Evolutionary conservation across 495 filamentous ascomycete species (phyloP).

Genomic region (Acidomyces sp.): DNA sequence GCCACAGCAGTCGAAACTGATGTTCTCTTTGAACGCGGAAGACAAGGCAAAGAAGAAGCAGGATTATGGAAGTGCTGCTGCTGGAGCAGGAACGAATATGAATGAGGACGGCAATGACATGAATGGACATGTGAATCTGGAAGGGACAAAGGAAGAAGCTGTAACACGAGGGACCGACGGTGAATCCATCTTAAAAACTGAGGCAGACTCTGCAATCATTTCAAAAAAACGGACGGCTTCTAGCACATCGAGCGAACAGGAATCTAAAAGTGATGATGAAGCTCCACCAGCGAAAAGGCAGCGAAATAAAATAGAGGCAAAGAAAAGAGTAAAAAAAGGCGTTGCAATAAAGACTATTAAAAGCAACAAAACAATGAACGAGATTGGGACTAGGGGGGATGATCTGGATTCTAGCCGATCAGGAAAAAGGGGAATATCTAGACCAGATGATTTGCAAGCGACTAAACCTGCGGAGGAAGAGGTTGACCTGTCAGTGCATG

Average conservation of each 20-base stretch:
- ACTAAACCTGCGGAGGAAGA: too few species aligned
- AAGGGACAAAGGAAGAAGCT: slow-evolving; percentile 17
- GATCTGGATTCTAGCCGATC: too few species aligned
- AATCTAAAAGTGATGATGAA: slow-evolving; percentile 34
- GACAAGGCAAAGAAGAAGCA: slow-evolving; percentile 23
- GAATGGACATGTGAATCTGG: slow-evolving; percentile 16
- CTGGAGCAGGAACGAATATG: slow-evolving; percentile 19
- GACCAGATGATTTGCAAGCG: too few species aligned
- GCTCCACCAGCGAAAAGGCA: slow-evolving; percentile 43
- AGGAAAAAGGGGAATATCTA: too few species aligned
- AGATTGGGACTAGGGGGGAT: too few species aligned
- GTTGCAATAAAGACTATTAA: too few species aligned
- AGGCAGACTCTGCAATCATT: slow-evolving; percentile 1
- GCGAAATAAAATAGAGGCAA: slow-evolving; percentile 19
- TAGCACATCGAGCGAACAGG: slow-evolving; percentile 23
- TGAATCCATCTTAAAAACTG: slow-evolving; percentile 9
- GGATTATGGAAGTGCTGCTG: slow-evolving; percentile 25
- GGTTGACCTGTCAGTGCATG: too few species aligned
- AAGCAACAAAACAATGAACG: too few species aligned
- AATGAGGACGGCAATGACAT: slow-evolving; percentile 13
- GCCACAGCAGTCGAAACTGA: slow-evolving; percentile 50
- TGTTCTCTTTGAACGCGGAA: slow-evolving; percentile 21
- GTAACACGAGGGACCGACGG: neutral
- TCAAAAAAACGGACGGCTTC: slow-evolving; percentile 18
- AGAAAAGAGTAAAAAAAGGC: slow-evolving; percentile 20